phyloP scores from a whole-genome alignment of 2,329 filamentous ascomycete species.

The Trichoderma guizhouense region DNA sequence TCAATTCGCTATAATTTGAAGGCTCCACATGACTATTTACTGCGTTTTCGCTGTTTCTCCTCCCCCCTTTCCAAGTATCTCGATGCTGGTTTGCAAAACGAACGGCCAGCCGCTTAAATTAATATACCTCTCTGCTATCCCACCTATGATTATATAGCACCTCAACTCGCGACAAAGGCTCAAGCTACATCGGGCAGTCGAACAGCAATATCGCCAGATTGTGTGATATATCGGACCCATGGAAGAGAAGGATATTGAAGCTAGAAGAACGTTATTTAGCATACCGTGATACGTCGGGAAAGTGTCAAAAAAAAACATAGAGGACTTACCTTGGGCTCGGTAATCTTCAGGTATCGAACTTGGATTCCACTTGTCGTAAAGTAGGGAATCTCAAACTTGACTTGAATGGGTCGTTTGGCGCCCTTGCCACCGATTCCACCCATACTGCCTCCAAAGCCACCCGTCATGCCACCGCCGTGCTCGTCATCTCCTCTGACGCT shows the following conservation, averaged over 20 bases:
- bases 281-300: not conserved
- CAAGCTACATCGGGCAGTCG: conserved; percentile 85
- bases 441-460: conserved; percentile 95
- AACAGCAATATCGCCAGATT: conserved; percentile 94
- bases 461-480: conserved; percentile 94
- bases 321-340: conserved; percentile 83
- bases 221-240: conserved; percentile 98
- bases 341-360: conserved; percentile 97
- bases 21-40: not conserved
- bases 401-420: conserved; percentile 89
- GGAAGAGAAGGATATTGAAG: conserved; percentile 96
- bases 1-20: conserved; percentile 2
- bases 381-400: conserved; percentile 99
- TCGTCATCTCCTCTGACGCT: conserved; percentile 95
- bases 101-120: conserved; percentile 14
- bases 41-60: not conserved
- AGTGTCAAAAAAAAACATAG: not conserved
- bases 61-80: not conserved
- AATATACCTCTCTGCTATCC: not conserved
- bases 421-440: conserved; percentile 87
- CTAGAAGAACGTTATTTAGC: conserved; percentile 42
- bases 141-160: not conserved
- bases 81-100: not conserved
- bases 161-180: conserved; percentile 23
- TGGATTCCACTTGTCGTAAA: conserved; percentile 99